phyloP scores from a whole-genome alignment of 345 rosid species.

The Iberis pinnata region DNA sequence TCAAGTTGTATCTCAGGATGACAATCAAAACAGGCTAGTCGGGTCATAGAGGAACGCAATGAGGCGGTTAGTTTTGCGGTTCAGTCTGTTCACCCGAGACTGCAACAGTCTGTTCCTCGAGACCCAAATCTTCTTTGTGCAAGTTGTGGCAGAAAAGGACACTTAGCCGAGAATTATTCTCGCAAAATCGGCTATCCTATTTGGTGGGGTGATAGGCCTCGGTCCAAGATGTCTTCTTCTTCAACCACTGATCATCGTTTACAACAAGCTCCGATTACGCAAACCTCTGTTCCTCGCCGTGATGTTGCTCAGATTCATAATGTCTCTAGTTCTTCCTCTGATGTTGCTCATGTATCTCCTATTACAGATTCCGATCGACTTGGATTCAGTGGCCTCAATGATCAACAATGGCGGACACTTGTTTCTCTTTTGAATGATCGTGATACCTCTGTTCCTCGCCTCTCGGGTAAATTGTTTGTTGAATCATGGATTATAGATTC shows the following conservation, averaged over 20 bases:
- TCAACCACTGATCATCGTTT: too few species aligned
- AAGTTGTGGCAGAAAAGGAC: background rate
- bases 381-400: background rate
- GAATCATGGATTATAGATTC: constrained; percentile 1
- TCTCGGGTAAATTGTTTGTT: background rate
- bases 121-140: background rate
- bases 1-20: background rate
- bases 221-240: too few species aligned
- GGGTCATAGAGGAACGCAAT: background rate
- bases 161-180: too few species aligned
- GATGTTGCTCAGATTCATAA: background rate
- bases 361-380: too few species aligned
- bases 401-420: background rate
- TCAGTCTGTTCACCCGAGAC: too few species aligned
- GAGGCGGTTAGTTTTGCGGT: background rate
- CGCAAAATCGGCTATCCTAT: too few species aligned
- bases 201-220: too few species aligned
- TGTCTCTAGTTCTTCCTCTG: background rate
- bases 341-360: too few species aligned
- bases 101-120: background rate
- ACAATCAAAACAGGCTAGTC: background rate
- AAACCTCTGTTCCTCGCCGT: too few species aligned
- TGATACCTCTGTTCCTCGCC: too few species aligned
- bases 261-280: too few species aligned
- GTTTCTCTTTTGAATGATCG: background rate